phyloP scores from a whole-genome alignment of 257 asterid genomes.

The Ocimum tenuiflorum region DNA sequence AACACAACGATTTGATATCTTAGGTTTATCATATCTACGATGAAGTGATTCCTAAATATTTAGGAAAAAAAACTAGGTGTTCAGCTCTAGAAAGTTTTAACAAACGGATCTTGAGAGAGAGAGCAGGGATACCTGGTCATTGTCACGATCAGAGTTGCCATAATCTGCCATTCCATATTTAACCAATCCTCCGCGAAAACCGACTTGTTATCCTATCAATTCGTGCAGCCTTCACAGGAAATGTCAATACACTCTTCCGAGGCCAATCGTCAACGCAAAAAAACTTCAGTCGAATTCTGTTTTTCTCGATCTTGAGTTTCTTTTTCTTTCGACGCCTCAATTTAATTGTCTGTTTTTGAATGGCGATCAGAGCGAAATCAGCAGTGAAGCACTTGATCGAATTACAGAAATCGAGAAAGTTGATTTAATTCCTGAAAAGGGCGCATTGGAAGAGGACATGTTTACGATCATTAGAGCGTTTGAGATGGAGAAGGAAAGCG shows the following conservation, averaged over 20 bases:
- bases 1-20: background rate
- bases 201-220: conserved; percentile 34
- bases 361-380: background rate
- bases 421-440: background rate
- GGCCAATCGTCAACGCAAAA: background rate
- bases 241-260: background rate
- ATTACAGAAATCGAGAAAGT: background rate
- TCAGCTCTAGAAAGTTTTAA: background rate
- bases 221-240: conserved; percentile 42
- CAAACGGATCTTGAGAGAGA: background rate
- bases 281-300: conserved; percentile 9
- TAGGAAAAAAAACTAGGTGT: background rate
- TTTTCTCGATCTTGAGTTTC: background rate
- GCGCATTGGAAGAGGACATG: background rate
- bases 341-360: background rate
- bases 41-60: background rate
- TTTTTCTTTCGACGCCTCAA: background rate
- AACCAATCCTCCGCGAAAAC: conserved; percentile 42
- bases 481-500: background rate
- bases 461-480: conserved; percentile 13
- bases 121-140: conserved; percentile 47
- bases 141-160: conserved; percentile 64
- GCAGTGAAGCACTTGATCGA: background rate
- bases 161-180: conserved; percentile 95
- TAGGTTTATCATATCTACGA: background rate